A percentile compares a stretch with the other conserved stretches of the same genome.
These are phyloP conservation scores for Apiospora marii DNA, from an alignment of 2,329 filamentous ascomycete genomes.

Conservation along the genomic window DNA sequence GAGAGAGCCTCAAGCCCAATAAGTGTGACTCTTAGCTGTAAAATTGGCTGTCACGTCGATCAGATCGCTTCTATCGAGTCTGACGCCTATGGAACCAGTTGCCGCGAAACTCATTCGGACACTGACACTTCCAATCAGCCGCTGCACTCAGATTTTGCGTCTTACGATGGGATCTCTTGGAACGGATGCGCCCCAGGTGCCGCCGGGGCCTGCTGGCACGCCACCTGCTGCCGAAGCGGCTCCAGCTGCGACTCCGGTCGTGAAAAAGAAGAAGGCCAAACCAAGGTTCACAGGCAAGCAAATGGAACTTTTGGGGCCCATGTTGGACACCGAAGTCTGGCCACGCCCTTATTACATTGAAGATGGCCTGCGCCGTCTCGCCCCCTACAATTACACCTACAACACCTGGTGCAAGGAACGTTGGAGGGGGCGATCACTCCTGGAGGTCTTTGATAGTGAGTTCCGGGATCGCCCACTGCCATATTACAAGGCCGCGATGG, in stretches of 20 bases:
- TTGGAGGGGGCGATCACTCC: slow-evolving; percentile 82
- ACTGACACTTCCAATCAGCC: slow-evolving; percentile 1
- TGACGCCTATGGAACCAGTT: background rate
- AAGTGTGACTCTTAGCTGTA: slow-evolving; percentile 11
- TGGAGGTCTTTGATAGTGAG: slow-evolving; percentile 90
- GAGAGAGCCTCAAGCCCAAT: slow-evolving; percentile 11
- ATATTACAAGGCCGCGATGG: slow-evolving; percentile 89
- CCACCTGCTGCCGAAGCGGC: slow-evolving; percentile 23
- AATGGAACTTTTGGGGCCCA: slow-evolving; percentile 28
- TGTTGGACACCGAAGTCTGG: slow-evolving; percentile 49
- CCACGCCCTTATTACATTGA: slow-evolving; percentile 82
- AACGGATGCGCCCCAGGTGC: slow-evolving; percentile 1
- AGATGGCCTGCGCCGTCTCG: slow-evolving; percentile 81
- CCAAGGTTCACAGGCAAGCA: slow-evolving; percentile 27
- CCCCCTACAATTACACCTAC: slow-evolving; percentile 92
- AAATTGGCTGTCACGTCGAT: background rate
- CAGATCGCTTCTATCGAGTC: background rate
- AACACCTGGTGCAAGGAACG: slow-evolving; percentile 94
- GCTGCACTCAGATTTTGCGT: background rate
- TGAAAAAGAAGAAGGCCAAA: slow-evolving; percentile 28
- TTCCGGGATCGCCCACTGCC: slow-evolving; percentile 86
- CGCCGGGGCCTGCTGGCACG: background rate
- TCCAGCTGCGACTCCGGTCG: slow-evolving; percentile 6
- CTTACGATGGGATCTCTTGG: slow-evolving; percentile 9
- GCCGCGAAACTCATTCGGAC: background rate